Evolutionary conservation across 306 rosid species (phyloP).

Genomic region (Quercus robur): DNA sequence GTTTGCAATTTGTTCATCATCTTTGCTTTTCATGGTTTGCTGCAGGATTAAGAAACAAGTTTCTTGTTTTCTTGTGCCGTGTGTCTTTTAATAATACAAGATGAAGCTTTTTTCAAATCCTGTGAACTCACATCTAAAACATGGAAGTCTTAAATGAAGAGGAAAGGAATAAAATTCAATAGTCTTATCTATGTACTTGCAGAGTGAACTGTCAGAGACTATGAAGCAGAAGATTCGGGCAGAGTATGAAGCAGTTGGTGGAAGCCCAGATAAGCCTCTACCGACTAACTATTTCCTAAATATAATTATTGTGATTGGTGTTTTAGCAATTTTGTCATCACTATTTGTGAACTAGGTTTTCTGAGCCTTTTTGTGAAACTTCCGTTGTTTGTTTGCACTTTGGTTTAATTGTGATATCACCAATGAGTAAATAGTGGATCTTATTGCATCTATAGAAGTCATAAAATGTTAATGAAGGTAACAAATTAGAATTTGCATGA

Average conservation of each 20-base stretch:
- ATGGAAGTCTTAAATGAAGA: slow-evolving; percentile 68
- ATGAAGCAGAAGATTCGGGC: slow-evolving; percentile 92
- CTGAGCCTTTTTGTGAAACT: background rate
- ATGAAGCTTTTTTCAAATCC: slow-evolving; percentile 72
- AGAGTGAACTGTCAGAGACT: slow-evolving; percentile 70
- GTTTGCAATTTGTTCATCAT: slow-evolving; percentile 45
- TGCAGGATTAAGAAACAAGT: slow-evolving; percentile 85
- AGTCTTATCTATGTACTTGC: slow-evolving; percentile 81
- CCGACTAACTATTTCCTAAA: slow-evolving; percentile 75
- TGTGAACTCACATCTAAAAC: slow-evolving; percentile 54
- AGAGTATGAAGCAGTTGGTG: slow-evolving; percentile 77
- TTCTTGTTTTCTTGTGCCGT: slow-evolving; percentile 58
- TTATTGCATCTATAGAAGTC: background rate
- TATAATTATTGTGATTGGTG: slow-evolving; percentile 63
- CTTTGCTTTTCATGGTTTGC: slow-evolving; percentile 49
- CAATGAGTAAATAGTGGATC: background rate
- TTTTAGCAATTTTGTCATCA: slow-evolving; percentile 79
- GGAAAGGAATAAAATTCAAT: slow-evolving; percentile 80
- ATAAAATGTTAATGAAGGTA: background rate
- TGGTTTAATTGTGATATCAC: slow-evolving; percentile 3
- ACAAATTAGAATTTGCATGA: background rate
- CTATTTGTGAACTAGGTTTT: slow-evolving; percentile 60
- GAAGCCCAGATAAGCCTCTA: slow-evolving; percentile 89
- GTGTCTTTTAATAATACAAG: slow-evolving; percentile 61
- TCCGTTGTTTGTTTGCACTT: slow-evolving; percentile 1